phyloP scores from a whole-genome alignment of 345 rosid genomes.

The Pseudoturritis turrita region DNA sequence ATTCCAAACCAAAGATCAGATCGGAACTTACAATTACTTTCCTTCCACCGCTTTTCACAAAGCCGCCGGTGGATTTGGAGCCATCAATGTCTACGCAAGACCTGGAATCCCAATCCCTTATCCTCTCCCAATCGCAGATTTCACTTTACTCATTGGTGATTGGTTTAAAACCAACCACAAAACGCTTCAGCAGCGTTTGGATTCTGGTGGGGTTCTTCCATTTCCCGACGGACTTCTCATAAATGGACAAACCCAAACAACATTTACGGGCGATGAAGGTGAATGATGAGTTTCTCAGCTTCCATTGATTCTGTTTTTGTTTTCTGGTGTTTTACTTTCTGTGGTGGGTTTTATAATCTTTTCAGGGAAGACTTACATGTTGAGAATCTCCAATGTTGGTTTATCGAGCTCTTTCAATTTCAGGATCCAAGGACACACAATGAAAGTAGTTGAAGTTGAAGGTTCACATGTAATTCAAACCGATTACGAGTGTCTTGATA shows the following conservation, averaged over 20 bases:
- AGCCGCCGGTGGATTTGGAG: slow-evolving; percentile 89
- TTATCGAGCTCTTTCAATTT: slow-evolving; percentile 62
- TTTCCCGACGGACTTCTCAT: slow-evolving; percentile 63
- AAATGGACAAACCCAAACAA: slow-evolving; percentile 48
- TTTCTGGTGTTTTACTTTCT: not conserved
- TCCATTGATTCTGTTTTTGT: not conserved
- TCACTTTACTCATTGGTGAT: slow-evolving; percentile 79
- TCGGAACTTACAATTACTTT: slow-evolving; percentile 73
- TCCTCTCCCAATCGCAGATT: slow-evolving; percentile 58
- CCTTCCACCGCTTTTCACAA: slow-evolving; percentile 78
- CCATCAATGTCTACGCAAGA: slow-evolving; percentile 54
- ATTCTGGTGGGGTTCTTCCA: slow-evolving; percentile 67
- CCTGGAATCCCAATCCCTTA: slow-evolving; percentile 76
- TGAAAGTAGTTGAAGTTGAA: slow-evolving; percentile 90
- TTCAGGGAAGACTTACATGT: slow-evolving; percentile 81
- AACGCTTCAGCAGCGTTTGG: slow-evolving; percentile 32
- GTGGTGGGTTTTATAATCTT: not conserved
- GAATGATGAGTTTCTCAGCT: not conserved
- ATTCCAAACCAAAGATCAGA: slow-evolving; percentile 90
- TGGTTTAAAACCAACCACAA: slow-evolving; percentile 80
- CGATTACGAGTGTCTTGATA: slow-evolving; percentile 71
- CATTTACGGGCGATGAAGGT: slow-evolving; percentile 70
- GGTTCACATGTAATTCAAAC: slow-evolving; percentile 80
- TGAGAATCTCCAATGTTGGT: slow-evolving; percentile 87
- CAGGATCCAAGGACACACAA: slow-evolving; percentile 74